Base-by-base conservation (phyloP, 768 basidiomycete species). In the Butyriboletus loyo region DNA sequence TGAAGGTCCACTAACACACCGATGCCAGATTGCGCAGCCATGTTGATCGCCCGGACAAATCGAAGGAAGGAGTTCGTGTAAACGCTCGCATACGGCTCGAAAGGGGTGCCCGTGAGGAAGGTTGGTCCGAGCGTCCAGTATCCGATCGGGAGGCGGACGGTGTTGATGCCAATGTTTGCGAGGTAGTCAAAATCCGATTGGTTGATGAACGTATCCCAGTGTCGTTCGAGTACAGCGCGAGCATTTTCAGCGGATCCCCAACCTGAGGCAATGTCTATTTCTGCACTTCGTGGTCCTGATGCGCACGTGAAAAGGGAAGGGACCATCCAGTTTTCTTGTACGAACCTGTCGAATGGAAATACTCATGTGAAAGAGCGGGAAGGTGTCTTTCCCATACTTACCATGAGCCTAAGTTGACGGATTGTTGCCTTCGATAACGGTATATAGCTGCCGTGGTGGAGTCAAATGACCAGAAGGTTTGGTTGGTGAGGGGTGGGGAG, bases 131-230 rank as follows among this genome's bases (percentile, higher is more conserved):
- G 63, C 46, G 58, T 69, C 78, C 78, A 82, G 59, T 77, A 77
- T 34, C 85, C 74, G 22, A 89, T 82, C 2, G 86, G 85, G 27
- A 87, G 74, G 27, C 86, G 75, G 35, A 86, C 80, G 22, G 80
- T 75, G 55, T 86, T 86, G 64, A 86, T 75, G 1, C 84, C 84
- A 14, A 75, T 72, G 28, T 70, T 66, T 0, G 73, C 73, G 19
- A 91, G 75, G 75, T 84, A 87, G 4, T 71, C 65, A 73, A 85
- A 86, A 65, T 92, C 89, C 1, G 72, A 66, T 38, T 85, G 78
- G 7, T 69, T 76, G 54, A 92, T 79, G 78, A 84, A 91, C 1
- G 71, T 77, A 65, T 89, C 84, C 87, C 88, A 91, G 68, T 91
- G 89, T 9, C 70, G 65, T 64, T 90, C 85, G 24, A 91, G 25